These are phyloP conservation scores for Zygnema circumcarinatum DNA, from an alignment of 139 green algal species.

Conservation along the genomic window DNA sequence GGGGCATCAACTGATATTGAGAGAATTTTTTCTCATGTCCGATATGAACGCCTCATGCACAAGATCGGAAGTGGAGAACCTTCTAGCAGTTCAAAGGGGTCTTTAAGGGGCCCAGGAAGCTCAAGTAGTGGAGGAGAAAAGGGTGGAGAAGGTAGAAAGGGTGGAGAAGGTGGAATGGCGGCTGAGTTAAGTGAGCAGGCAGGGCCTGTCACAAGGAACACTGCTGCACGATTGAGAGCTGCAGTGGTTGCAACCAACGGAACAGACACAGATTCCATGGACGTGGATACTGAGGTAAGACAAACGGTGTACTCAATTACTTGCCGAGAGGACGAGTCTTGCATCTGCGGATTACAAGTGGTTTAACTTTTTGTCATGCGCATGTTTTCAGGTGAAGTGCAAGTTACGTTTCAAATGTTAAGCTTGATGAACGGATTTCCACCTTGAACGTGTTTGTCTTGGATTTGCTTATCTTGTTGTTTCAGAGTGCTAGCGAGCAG, in stretches of 20 bases:
- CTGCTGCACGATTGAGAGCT: conserved; percentile 13
- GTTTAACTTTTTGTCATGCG: too few species aligned
- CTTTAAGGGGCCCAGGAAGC: background rate
- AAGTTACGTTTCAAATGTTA: too few species aligned
- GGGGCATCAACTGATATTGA: background rate
- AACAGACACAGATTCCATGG: conserved; percentile 4
- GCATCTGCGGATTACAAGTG: too few species aligned
- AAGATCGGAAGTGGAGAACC: background rate
- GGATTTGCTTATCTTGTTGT: too few species aligned
- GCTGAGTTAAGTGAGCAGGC: background rate
- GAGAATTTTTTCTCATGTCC: background rate
- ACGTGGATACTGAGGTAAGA: conserved; percentile 1
- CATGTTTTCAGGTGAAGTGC: too few species aligned
- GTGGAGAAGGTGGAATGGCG: background rate
- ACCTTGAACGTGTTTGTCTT: too few species aligned
- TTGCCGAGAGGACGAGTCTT: too few species aligned
- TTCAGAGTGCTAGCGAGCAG: too few species aligned
- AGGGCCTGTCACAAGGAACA: background rate
- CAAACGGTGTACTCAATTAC: too few species aligned
- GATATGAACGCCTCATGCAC: background rate
- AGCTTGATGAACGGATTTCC: too few species aligned
- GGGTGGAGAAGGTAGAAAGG: background rate
- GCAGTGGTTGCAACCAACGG: background rate
- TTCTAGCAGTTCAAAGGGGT: background rate
- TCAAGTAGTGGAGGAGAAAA: background rate